These are phyloP conservation scores for Aristolochia fimbriata DNA, from an alignment of 164 flowering plant species.

Conservation along the genomic window DNA sequence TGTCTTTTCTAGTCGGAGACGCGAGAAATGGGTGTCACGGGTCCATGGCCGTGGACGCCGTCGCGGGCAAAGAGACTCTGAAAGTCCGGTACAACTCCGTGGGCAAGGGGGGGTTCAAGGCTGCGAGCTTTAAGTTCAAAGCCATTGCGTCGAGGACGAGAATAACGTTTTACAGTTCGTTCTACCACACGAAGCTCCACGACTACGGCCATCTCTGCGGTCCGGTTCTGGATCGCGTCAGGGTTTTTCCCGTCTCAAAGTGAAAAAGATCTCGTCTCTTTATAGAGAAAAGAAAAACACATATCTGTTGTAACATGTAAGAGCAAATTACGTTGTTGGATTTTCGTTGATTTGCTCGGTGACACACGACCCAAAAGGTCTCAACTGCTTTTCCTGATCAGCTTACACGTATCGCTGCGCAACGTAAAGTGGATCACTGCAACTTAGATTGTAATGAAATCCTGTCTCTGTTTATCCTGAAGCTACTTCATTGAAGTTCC, in stretches of 20 bases:
- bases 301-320: too few relatives aligned
- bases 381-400: too few relatives aligned
- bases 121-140: constrained; percentile 8
- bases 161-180: constrained; percentile 14
- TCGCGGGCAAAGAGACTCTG: constrained; percentile 6
- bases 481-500: too few relatives aligned
- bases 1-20: constrained; percentile 8
- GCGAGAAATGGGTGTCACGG: constrained; percentile 8
- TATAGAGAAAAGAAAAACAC: too few relatives aligned
- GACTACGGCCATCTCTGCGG: constrained; percentile 11
- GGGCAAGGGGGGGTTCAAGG: constrained; percentile 11
- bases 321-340: too few relatives aligned
- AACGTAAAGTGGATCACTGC: too few relatives aligned
- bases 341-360: too few relatives aligned
- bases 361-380: too few relatives aligned
- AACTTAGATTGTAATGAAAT: too few relatives aligned
- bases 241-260: constrained; percentile 3
- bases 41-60: constrained; percentile 11
- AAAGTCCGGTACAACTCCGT: constrained; percentile 7
- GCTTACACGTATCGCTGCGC: too few relatives aligned
- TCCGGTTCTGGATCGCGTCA: constrained; percentile 9
- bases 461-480: too few relatives aligned
- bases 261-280: neutral
- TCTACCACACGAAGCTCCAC: constrained; percentile 10
- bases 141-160: constrained; percentile 10